A percentile compares a stretch with the other conserved stretches of the same genome.
Evolutionary conservation across 495 filamentous ascomycete species (phyloP).

Genomic region (Aspergillus bridgeri): DNA sequence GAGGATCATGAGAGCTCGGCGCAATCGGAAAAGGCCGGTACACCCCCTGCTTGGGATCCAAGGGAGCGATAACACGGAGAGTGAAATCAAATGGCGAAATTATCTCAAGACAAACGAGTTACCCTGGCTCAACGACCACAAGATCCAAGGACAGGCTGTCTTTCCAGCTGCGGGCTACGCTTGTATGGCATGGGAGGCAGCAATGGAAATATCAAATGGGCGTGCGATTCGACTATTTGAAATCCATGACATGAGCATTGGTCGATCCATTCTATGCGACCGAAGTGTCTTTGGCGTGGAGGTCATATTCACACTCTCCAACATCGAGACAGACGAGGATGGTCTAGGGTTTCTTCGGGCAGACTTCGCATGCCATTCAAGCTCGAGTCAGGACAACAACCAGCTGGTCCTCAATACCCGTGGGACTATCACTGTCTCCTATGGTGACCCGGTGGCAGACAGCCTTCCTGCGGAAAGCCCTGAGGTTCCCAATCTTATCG

Average conservation of each 20-base stretch:
- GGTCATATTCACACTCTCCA: neutral
- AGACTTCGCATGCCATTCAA: neutral
- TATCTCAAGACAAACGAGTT: constrained; percentile 11
- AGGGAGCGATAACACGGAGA: neutral
- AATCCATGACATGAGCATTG: constrained; percentile 4
- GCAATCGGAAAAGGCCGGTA: neutral
- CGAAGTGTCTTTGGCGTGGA: neutral
- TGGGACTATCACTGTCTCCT: neutral
- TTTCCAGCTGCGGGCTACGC: constrained; percentile 18
- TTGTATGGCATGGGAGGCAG: constrained; percentile 24
- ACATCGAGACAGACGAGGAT: neutral
- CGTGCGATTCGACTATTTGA: constrained; percentile 2
- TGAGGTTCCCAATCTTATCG: neutral
- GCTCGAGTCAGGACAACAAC: neutral
- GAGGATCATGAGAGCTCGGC: neutral
- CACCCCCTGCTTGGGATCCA: constrained; percentile 5
- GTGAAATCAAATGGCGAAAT: constrained; percentile 16
- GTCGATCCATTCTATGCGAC: neutral
- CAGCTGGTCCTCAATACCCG: neutral
- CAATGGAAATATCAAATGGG: neutral
- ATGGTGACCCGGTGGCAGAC: neutral
- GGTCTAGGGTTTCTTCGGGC: neutral
- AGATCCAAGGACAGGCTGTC: constrained; percentile 15
- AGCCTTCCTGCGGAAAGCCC: neutral
- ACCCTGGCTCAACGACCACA: constrained; percentile 13